Evolutionary conservation across 257 asterid genomes (phyloP).

Genomic region (Galeopsis tetrahit): DNA sequence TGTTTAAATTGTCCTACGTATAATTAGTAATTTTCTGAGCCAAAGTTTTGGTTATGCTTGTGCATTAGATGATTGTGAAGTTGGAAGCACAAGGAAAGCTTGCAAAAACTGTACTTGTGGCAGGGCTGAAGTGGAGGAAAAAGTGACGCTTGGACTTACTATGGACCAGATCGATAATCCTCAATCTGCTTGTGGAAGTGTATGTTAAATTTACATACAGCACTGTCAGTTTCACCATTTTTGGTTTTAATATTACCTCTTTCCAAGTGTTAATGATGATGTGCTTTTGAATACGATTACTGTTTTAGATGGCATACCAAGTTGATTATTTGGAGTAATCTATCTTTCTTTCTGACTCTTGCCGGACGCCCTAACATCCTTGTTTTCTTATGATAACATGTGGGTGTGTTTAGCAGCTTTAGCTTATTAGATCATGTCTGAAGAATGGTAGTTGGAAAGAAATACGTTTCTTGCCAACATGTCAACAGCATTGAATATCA

Average conservation of each 20-base stretch:
- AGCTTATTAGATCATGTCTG: background rate
- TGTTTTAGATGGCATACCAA: background rate
- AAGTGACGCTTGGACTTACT: slow-evolving; percentile 81
- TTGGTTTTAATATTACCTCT: slow-evolving; percentile 10
- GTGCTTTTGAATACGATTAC: background rate
- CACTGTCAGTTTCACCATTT: slow-evolving; percentile 3
- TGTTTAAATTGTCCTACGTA: slow-evolving; percentile 20
- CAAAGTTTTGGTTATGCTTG: slow-evolving; percentile 15
- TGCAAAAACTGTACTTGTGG: slow-evolving; percentile 96
- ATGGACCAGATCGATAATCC: slow-evolving; percentile 84
- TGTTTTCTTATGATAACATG: background rate
- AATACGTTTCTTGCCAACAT: slow-evolving; percentile 1
- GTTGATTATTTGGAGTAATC: background rate
- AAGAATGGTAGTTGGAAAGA: background rate
- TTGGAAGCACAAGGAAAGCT: slow-evolving; percentile 83
- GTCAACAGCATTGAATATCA: background rate
- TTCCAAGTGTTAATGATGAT: background rate
- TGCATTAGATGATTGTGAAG: slow-evolving; percentile 79
- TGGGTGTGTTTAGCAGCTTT: background rate
- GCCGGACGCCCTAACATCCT: background rate
- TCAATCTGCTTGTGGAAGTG: slow-evolving; percentile 96
- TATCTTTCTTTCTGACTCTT: background rate
- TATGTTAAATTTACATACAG: slow-evolving; percentile 36
- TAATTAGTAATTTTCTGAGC: slow-evolving; percentile 5
- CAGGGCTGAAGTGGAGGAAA: slow-evolving; percentile 88